A percentile compares a stretch with the other conserved stretches of the same genome.
phyloP scores from a whole-genome alignment of 768 basidiomycete species.

The Leucocoprinus sp. region DNA sequence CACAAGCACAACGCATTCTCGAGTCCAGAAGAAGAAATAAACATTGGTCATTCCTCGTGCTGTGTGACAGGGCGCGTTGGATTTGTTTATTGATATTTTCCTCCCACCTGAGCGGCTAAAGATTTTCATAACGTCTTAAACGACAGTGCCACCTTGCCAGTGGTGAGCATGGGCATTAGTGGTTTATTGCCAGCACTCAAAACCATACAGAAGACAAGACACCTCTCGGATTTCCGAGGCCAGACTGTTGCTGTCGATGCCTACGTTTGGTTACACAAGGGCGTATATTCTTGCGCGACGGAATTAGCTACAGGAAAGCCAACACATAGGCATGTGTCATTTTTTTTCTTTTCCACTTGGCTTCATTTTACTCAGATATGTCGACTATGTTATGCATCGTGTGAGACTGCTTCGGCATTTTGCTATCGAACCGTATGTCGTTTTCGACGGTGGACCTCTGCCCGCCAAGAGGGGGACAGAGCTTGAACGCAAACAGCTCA shows the following conservation, averaged over 20 bases:
- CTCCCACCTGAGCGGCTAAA: conserved; percentile 1
- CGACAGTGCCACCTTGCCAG: conserved; percentile 8
- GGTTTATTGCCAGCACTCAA: conserved; percentile 87
- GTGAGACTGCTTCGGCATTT: conserved; percentile 81
- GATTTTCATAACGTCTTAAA: neutral
- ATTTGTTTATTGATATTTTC: neutral
- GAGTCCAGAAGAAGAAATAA: too few species aligned
- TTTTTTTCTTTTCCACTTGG: neutral
- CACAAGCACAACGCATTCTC: too few species aligned
- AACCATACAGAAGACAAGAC: conserved; percentile 72
- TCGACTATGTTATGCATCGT: conserved; percentile 92
- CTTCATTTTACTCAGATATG: conserved; percentile 52
- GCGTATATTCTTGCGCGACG: conserved; percentile 82
- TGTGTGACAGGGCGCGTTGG: conserved; percentile 14
- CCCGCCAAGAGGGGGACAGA: conserved; percentile 94
- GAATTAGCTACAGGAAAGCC: conserved; percentile 80
- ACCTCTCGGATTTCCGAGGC: conserved; percentile 76
- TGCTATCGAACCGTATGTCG: conserved; percentile 81
- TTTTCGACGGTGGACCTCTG: conserved; percentile 94
- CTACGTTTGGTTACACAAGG: conserved; percentile 91
- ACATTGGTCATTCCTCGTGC: too few species aligned
- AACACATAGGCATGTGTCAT: conserved; percentile 67
- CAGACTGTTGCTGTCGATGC: conserved; percentile 89
- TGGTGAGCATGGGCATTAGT: conserved; percentile 72
- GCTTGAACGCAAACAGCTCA: conserved; percentile 61